Percentiles rank a stretch among this genome's conserved stretches.
These are phyloP conservation scores for Lactuca sativa DNA, from an alignment of 129 eudicot genomes.

Conservation along the genomic window DNA sequence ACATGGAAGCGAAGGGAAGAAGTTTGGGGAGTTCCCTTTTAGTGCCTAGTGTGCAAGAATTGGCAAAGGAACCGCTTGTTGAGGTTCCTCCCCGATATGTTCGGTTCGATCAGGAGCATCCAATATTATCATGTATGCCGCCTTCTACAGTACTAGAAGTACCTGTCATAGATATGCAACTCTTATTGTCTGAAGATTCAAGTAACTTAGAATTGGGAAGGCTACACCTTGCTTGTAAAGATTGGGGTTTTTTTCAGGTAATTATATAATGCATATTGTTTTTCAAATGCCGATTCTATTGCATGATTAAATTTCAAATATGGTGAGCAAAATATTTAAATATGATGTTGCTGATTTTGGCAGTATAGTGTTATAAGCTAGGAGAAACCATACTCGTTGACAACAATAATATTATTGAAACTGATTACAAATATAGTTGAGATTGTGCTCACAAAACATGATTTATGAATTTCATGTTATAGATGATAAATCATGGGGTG, in stretches of 20 bases:
- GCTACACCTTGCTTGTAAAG: constrained; percentile 44
- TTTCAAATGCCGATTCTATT: neutral
- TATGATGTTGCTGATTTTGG: too few species aligned
- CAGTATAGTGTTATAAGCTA: too few species aligned
- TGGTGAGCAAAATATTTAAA: too few species aligned
- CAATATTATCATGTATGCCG: neutral
- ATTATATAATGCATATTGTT: neutral
- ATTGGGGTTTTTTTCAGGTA: constrained; percentile 52
- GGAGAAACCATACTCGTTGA: too few species aligned
- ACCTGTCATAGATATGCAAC: constrained; percentile 14
- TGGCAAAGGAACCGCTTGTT: neutral
- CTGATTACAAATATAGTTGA: neutral
- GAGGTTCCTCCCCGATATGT: constrained; percentile 12
- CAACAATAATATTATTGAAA: too few species aligned
- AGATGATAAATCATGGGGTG: constrained; percentile 19
- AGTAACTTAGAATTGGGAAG: constrained; percentile 15
- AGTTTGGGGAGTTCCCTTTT: constrained; percentile 2
- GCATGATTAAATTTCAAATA: too few species aligned
- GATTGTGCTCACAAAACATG: neutral
- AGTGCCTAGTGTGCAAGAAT: constrained; percentile 10
- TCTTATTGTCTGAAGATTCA: neutral
- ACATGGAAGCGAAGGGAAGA: neutral
- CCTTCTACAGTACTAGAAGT: neutral
- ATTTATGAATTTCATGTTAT: neutral
- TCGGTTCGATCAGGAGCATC: neutral